Evolutionary conservation across 495 filamentous ascomycete genomes (phyloP).

Genomic region (Apodospora peruviana): DNA sequence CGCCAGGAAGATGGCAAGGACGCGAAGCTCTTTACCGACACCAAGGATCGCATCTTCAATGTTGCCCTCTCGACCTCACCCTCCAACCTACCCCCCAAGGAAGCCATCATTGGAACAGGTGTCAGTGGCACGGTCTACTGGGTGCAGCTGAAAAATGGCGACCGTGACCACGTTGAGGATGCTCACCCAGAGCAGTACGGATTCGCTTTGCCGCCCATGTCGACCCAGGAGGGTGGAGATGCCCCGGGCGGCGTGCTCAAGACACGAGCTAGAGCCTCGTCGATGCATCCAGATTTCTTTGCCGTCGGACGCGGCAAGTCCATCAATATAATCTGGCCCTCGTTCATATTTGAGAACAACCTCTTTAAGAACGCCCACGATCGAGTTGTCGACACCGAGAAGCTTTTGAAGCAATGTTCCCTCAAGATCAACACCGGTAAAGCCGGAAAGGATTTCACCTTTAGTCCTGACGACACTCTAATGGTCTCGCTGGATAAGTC

Average conservation of each 20-base stretch:
- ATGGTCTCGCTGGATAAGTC: constrained; percentile 96
- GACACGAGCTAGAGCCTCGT: constrained; percentile 86
- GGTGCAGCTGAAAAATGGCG: constrained; percentile 64
- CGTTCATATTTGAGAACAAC: constrained; percentile 62
- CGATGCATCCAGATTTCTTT: constrained; percentile 84
- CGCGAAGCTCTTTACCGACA: constrained; percentile 80
- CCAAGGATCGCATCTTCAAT: constrained; percentile 87
- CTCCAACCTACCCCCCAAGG: constrained; percentile 46
- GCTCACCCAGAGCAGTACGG: constrained; percentile 68
- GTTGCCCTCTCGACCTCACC: constrained; percentile 70
- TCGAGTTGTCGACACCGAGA: constrained; percentile 74
- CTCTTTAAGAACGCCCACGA: constrained; percentile 68
- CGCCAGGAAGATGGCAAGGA: constrained; percentile 88
- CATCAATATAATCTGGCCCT: constrained; percentile 84
- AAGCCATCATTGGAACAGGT: constrained; percentile 84
- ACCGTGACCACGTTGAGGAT: constrained; percentile 68
- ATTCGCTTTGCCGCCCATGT: constrained; percentile 75
- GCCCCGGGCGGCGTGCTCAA: constrained; percentile 86
- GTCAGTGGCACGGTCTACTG: constrained; percentile 94
- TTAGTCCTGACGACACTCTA: constrained; percentile 90
- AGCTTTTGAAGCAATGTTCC: constrained; percentile 76
- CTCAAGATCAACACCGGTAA: constrained; percentile 94
- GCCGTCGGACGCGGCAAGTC: constrained; percentile 92
- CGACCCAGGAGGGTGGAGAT: constrained; percentile 63
- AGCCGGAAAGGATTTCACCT: constrained; percentile 95